These are phyloP conservation scores for Powellomyces hirtus DNA, from an alignment of 192 early-diverging fungal species.

Conservation along the genomic window DNA sequence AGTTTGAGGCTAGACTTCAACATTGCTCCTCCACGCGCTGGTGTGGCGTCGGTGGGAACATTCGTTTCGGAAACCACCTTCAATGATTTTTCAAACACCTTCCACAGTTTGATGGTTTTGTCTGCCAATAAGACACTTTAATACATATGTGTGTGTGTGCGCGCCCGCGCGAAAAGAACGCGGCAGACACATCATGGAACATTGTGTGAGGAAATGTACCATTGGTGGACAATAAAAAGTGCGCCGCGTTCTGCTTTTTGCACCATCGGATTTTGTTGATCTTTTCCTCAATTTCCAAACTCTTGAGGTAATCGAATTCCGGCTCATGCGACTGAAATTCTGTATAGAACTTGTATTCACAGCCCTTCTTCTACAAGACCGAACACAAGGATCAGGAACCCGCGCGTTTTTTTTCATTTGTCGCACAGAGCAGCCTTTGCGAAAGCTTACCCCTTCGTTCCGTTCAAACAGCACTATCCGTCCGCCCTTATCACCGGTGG, in stretches of 20 bases:
- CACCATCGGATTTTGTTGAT: slow-evolving; percentile 99
- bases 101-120: slow-evolving; percentile 99
- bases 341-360: slow-evolving; percentile 99
- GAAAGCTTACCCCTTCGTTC: slow-evolving; percentile 83
- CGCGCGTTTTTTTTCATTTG: neutral
- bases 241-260: slow-evolving; percentile 91
- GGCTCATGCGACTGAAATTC: slow-evolving; percentile 99
- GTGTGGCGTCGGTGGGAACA: slow-evolving; percentile 60
- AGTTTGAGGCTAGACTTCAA: slow-evolving; percentile 42
- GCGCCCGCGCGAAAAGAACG: neutral
- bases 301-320: slow-evolving; percentile 99
- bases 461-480: slow-evolving; percentile 98
- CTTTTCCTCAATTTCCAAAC: slow-evolving; percentile 99
- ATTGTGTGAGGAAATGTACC: too few species aligned
- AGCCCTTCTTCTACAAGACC: slow-evolving; percentile 85
- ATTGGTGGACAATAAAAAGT: slow-evolving; percentile 96
- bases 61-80: slow-evolving; percentile 94
- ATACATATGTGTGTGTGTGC: neutral
- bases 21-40: neutral
- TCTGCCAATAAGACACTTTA: slow-evolving; percentile 49
- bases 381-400: neutral
- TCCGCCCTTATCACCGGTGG: slow-evolving; percentile 96
- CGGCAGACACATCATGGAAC: slow-evolving; percentile 1
- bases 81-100: slow-evolving; percentile 96
- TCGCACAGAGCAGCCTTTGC: neutral